phyloP scores from a whole-genome alignment of 441 rosid genomes.

The Populus hybrid region DNA sequence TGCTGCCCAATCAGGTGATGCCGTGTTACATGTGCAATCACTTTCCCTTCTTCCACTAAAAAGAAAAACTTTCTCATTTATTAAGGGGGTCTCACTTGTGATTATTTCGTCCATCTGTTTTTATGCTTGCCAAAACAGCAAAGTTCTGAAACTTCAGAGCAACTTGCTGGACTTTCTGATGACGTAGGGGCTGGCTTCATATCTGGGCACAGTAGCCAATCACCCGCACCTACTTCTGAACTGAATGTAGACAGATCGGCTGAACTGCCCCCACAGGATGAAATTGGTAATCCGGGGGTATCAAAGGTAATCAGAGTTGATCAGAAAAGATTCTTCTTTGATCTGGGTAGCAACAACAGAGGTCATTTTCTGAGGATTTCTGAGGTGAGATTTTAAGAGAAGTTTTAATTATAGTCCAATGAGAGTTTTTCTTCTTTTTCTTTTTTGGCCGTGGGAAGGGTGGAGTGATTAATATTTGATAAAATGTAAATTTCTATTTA shows the following conservation, averaged over 20 bases:
- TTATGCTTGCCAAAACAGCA: conserved; percentile 44
- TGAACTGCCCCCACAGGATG: conserved; percentile 73
- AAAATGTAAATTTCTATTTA: background rate
- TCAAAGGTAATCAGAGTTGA: conserved; percentile 93
- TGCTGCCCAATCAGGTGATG: conserved; percentile 70
- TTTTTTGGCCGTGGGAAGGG: background rate
- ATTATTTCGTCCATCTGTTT: conserved; percentile 15
- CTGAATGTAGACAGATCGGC: conserved; percentile 61
- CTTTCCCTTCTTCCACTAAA: conserved; percentile 4
- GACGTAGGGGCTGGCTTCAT: conserved; percentile 99
- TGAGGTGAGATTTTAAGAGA: conserved; percentile 47
- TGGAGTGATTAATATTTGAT: background rate
- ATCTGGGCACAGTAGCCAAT: conserved; percentile 78
- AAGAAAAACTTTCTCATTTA: conserved; percentile 4
- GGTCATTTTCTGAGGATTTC: conserved; percentile 96
- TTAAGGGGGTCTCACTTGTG: conserved; percentile 16
- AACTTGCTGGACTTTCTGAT: conserved; percentile 85
- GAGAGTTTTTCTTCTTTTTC: background rate
- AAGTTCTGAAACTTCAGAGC: conserved; percentile 67
- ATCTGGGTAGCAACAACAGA: conserved; percentile 92
- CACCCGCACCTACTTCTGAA: conserved; percentile 58
- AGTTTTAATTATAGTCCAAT: background rate
- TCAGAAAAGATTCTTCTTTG: conserved; percentile 95
- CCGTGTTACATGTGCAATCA: conserved; percentile 10
- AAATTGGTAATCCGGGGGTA: conserved; percentile 53